A percentile compares a stretch with the other conserved stretches of the same genome.
These are phyloP conservation scores for Ophiognomonia clavigignenti-juglandacearum DNA, from an alignment of 2,329 filamentous ascomycete genomes.

Conservation along the genomic window DNA sequence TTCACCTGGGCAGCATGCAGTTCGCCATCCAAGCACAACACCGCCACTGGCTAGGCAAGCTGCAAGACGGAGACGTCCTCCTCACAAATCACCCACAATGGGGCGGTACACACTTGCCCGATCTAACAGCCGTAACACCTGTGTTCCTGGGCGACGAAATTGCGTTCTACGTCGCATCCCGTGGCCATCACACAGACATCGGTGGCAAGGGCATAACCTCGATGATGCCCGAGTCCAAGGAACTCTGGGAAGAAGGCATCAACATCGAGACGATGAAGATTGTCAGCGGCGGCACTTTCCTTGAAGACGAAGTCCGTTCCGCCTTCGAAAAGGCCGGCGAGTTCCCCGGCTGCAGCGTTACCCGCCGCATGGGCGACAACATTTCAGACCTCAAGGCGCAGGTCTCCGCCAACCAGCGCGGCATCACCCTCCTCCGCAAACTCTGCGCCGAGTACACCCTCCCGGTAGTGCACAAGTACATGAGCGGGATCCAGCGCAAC, in stretches of 20 bases:
- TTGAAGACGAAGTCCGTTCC: constrained; percentile 11
- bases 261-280: constrained; percentile 33
- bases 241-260: constrained; percentile 40
- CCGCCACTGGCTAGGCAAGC: constrained; percentile 26
- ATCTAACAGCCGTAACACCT: constrained; percentile 35
- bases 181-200: constrained; percentile 37
- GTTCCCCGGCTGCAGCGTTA: constrained; percentile 31
- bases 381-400: constrained; percentile 39
- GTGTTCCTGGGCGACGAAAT: constrained; percentile 28
- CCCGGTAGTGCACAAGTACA: constrained; percentile 30
- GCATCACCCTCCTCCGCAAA: constrained; percentile 28
- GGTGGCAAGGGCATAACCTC: constrained; percentile 32
- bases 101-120: constrained; percentile 35
- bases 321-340: constrained; percentile 24
- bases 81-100: constrained; percentile 34
- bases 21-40: constrained; percentile 35
- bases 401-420: constrained; percentile 37
- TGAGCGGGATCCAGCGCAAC: constrained; percentile 36
- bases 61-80: constrained; percentile 34
- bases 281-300: constrained; percentile 30
- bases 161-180: constrained; percentile 33
- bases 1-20: constrained; percentile 38
- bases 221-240: constrained; percentile 36
- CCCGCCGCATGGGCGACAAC: constrained; percentile 35
- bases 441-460: constrained; percentile 30